Evolutionary conservation across 768 basidiomycete genomes (phyloP).

Genomic region (Naganishia antarctica): DNA sequence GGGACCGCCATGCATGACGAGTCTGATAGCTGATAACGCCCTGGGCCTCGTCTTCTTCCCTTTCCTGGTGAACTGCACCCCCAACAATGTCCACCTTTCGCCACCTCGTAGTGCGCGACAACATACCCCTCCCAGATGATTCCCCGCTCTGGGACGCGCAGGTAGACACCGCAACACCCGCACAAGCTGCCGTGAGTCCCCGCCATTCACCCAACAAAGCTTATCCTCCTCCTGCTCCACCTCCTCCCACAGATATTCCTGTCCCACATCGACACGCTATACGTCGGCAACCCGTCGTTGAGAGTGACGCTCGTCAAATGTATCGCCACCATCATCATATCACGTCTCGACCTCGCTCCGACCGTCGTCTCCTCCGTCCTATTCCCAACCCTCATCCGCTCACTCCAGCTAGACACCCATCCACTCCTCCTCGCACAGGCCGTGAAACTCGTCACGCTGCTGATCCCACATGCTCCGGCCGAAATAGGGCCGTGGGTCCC

Average conservation of each 20-base stretch:
- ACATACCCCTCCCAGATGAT: conserved; percentile 9
- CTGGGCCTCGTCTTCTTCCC: neutral
- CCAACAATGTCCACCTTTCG: conserved; percentile 5
- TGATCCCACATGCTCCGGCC: conserved; percentile 15
- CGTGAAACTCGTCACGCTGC: neutral
- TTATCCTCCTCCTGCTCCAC: no score
- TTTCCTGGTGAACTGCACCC: neutral
- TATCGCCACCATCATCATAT: neutral
- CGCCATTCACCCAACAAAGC: no score
- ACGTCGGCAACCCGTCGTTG: conserved; percentile 9
- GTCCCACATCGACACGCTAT: neutral
- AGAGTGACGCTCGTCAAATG: conserved; percentile 8
- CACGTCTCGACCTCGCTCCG: neutral
- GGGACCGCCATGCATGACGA: no score
- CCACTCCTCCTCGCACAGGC: neutral
- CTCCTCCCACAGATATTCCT: neutral
- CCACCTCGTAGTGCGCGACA: conserved; percentile 3
- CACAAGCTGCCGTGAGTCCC: neutral
- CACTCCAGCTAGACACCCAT: conserved; percentile 4
- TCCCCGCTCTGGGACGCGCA: neutral
- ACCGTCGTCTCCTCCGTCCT: neutral
- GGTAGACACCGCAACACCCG: neutral
- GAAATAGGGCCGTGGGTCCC: conserved; percentile 1
- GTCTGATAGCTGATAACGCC: no score
- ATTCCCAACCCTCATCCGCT: neutral